Base-by-base conservation (phyloP, 805 yeast species). In the Nakazawaea siamensis region DNA sequence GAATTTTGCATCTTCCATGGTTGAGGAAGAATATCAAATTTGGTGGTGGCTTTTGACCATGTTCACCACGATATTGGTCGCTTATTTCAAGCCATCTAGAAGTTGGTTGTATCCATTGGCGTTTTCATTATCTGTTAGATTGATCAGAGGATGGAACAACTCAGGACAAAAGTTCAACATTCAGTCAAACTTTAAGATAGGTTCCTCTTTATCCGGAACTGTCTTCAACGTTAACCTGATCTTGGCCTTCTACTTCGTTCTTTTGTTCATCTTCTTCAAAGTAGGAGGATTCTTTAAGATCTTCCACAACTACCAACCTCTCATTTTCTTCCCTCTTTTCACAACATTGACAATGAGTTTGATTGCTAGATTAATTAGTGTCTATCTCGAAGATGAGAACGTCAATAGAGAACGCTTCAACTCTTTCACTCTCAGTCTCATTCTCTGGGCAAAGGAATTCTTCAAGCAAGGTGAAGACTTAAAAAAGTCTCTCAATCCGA, bases 11-110 rank as follows among this genome's bases (percentile, higher is more conserved):
- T 85, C 94, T 41, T 88, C 95, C 18, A 64, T 88, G 38, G 81
- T 92, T 13, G 98, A 92, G 50, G 98, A 92, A 54, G 98, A 92
- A 51, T 94, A 92, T 51, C 96, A 88, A 51, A 55, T 88, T 13
- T 92, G 98, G 98, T 92, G 94, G 84, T 82, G 85, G 77, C 59
- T 70, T 16, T 52, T 70, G 0, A 62, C 72, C 0, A 65, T 68
- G 0, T 48, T 55, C 26, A 15, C 48, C 4, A 34, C 47, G 0
- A 29, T 42, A 8, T 25, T 49, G 24, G 34, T 46, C 3, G 38
- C 41, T 15, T 31, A 44, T 37, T 38, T 51, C 3, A 12, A 43
- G 7, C 39, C 38, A 7, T 16, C 35, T 11, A 12, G 17, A n/a
- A 12, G 20, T 11, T 14, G 15, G 12, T 23, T 27, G 10, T 25